Evolutionary conservation across 495 filamentous ascomycete species (phyloP).

Genomic region (Penicillium argentinense): DNA sequence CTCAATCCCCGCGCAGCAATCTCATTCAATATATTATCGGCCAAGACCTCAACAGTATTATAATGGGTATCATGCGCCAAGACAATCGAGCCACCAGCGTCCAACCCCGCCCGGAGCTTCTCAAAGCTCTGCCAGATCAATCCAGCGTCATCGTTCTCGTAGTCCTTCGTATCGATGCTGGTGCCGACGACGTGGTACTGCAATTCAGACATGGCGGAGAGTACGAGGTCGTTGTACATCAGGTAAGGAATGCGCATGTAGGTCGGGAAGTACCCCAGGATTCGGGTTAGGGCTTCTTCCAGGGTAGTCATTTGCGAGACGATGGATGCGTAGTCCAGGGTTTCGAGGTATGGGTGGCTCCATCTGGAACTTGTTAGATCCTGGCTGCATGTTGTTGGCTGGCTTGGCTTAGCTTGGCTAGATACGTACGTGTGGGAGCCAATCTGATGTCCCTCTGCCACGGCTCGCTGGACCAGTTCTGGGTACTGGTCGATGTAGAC

Average conservation of each 20-base stretch:
- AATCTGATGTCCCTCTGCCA: slow-evolving; percentile 67
- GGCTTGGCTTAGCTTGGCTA: background rate
- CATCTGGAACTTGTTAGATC: slow-evolving; percentile 20
- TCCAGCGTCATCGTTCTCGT: slow-evolving; percentile 31
- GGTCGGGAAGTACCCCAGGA: slow-evolving; percentile 70
- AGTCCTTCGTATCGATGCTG: slow-evolving; percentile 49
- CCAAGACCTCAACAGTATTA: slow-evolving; percentile 37
- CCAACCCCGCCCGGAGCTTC: slow-evolving; percentile 26
- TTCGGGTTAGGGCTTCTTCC: slow-evolving; percentile 65
- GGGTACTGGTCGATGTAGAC: slow-evolving; percentile 53
- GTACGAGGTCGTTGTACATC: slow-evolving; percentile 25
- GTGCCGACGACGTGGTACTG: slow-evolving; percentile 44
- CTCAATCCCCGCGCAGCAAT: slow-evolving; percentile 30
- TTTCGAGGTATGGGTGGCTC: slow-evolving; percentile 64
- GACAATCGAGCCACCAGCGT: slow-evolving; percentile 37
- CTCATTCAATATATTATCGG: slow-evolving; percentile 36
- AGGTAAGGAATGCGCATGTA: slow-evolving; percentile 62
- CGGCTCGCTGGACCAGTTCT: slow-evolving; percentile 59
- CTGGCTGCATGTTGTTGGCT: background rate
- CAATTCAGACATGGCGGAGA: slow-evolving; percentile 31
- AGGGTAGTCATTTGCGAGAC: slow-evolving; percentile 66
- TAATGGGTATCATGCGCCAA: slow-evolving; percentile 48
- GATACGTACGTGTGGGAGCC: slow-evolving; percentile 67
- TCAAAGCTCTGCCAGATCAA: slow-evolving; percentile 30
- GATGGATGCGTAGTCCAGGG: slow-evolving; percentile 50